Conservation (phyloP, 2,329 filamentous ascomycete genomes). For the Aspergillus puulaauensis region DNA sequence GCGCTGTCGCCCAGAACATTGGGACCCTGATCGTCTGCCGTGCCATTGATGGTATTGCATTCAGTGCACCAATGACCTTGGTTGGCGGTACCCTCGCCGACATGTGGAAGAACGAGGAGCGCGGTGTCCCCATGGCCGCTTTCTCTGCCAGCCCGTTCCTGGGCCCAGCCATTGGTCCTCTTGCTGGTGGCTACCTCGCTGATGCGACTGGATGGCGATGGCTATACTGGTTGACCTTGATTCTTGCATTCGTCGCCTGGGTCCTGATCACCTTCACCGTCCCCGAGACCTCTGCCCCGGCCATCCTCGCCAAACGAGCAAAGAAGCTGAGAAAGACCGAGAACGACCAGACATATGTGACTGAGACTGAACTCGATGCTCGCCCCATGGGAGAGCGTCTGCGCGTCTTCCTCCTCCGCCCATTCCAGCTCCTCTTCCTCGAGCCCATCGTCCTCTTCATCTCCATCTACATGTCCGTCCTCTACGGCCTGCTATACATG, state of each 20-base stretch:
- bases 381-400: slow-evolving; percentile 69
- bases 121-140: slow-evolving; percentile 82
- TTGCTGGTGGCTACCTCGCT: slow-evolving; percentile 73
- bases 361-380: slow-evolving; percentile 76
- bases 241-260: slow-evolving; percentile 69
- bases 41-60: slow-evolving; percentile 77
- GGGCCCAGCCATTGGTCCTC: slow-evolving; percentile 73
- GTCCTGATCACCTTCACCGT: slow-evolving; percentile 81
- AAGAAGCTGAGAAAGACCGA: slow-evolving; percentile 69
- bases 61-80: slow-evolving; percentile 82
- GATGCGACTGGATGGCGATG: slow-evolving; percentile 74
- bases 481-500: slow-evolving; percentile 56
- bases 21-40: slow-evolving; percentile 73
- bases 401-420: slow-evolving; percentile 72
- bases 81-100: slow-evolving; percentile 81
- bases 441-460: slow-evolving; percentile 86
- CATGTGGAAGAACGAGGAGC: slow-evolving; percentile 80
- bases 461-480: slow-evolving; percentile 79
- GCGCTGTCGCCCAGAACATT: slow-evolving; percentile 74
- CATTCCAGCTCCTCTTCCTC: slow-evolving; percentile 79
- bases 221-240: slow-evolving; percentile 86
- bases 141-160: slow-evolving; percentile 82
- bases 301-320: slow-evolving; percentile 69
- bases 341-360: slow-evolving; percentile 67
- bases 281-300: slow-evolving; percentile 83